Conservation (phyloP, 2,329 filamentous ascomycete species). For the Lomentospora prolificans region DNA sequence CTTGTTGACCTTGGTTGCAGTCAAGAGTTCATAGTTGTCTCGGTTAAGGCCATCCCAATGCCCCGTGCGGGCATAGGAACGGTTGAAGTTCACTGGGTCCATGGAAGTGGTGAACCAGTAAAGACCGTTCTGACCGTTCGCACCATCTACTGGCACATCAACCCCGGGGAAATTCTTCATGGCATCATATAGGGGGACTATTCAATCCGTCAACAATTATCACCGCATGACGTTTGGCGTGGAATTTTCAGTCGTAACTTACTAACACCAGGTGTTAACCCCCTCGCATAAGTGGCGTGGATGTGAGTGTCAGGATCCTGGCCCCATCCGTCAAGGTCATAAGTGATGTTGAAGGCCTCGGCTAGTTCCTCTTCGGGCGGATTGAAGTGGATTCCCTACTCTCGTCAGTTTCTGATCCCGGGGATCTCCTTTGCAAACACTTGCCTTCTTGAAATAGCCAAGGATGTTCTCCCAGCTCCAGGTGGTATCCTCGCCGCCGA, state of each 20-base stretch:
- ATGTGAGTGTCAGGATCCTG: constrained; percentile 9
- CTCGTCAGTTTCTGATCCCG: not conserved
- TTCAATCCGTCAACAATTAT: no score
- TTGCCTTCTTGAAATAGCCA: constrained; percentile 34
- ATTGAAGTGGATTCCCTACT: constrained; percentile 6
- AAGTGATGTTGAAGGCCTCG: constrained; percentile 16
- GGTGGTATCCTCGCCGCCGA: constrained; percentile 26
- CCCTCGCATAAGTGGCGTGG: constrained; percentile 2
- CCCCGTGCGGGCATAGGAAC: constrained; percentile 17
- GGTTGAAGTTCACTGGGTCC: constrained; percentile 14
- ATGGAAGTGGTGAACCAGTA: constrained; percentile 18
- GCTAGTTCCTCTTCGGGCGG: constrained; percentile 13
- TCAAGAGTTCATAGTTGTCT: constrained; percentile 17
- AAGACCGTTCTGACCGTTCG: constrained; percentile 16
- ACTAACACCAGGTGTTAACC: not conserved
- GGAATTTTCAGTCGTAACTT: no score
- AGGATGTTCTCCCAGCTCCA: constrained; percentile 28
- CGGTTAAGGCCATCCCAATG: constrained; percentile 17
- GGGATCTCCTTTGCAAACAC: no score
- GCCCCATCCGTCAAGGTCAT: constrained; percentile 13
- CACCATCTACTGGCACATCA: constrained; percentile 16
- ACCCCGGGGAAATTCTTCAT: constrained; percentile 18
- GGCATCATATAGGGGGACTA: constrained; percentile 15
- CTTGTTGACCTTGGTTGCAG: constrained; percentile 15
- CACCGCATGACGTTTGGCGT: no score